Conservation (phyloP, 2,329 filamentous ascomycete genomes). For the Byssothecium circinans region DNA sequence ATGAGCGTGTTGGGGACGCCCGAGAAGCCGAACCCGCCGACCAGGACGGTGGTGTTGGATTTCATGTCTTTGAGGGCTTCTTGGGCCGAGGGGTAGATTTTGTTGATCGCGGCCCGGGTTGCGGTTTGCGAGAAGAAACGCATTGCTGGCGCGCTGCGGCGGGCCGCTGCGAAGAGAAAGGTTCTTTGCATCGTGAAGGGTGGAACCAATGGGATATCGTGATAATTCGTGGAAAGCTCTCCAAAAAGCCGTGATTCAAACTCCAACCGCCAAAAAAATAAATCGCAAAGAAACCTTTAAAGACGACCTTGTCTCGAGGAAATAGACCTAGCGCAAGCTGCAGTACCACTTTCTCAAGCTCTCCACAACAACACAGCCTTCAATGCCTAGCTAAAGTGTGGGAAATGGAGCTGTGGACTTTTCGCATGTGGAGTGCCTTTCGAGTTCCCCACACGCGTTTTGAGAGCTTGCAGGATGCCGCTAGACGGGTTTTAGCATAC, state of each 20-base stretch:
- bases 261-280: neutral
- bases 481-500: conserved; percentile 27
- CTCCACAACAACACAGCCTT: conserved; percentile 17
- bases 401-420: conserved; percentile 18
- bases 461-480: conserved; percentile 25
- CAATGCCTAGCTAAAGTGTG: conserved; percentile 11
- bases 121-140: conserved; percentile 41
- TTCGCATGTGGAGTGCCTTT: conserved; percentile 25
- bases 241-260: neutral
- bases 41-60: conserved; percentile 40
- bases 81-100: conserved; percentile 42
- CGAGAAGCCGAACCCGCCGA: conserved; percentile 44
- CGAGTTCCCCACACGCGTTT: conserved; percentile 35
- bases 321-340: conserved; percentile 3
- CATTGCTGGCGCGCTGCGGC: conserved; percentile 32
- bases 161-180: conserved; percentile 34
- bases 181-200: conserved; percentile 36
- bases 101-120: conserved; percentile 41
- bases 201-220: conserved; percentile 1
- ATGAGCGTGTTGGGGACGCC: conserved; percentile 46
- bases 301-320: neutral
- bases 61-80: conserved; percentile 45
- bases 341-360: conserved; percentile 6
- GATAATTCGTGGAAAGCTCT: conserved; percentile 1
- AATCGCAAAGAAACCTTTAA: neutral